Evolutionary conservation across 768 basidiomycete genomes (phyloP), one percentile per base, ranked within the genome.

Genomic region (Krasilnikovozyma curviuscula): DNA sequence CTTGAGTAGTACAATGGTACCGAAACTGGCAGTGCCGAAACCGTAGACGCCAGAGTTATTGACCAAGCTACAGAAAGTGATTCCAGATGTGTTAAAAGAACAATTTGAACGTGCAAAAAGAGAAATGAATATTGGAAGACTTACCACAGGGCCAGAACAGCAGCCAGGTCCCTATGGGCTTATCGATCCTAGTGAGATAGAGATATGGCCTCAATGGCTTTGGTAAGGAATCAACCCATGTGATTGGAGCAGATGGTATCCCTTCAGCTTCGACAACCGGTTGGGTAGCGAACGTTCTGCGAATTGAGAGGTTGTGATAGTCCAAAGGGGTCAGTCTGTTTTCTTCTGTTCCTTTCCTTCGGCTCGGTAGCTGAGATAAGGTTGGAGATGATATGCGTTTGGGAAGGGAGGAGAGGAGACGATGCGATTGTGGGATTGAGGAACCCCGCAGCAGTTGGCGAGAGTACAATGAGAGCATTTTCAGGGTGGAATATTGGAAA

Each of bases 1-100:
- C 74, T 67, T 40, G 84, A 68, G 59, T 86, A 91, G 16, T 73
- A 77, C 46, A 85, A 60, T 14, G 84, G 81, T 0, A 70, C 73
- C 2, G 74, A 71, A 39, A 72, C 68, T 0, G 86, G 81, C 5
- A 73, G 68, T 19, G 78, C 69, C 7, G 76, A 66, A 10, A 83
- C 78, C 57, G 88, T 89, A 2, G 83, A 77, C 0, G 86, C 86
- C 83, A 98, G 91, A 7, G 85, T 83, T 59, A 98, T 93, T 9
- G 86, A 85, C 93, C 93, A 98, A 7, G 88, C 93, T 98, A 55
- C 12, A 19, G 19, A 37, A 18, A 41, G 24, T 5, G 19, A 44
- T 3, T 10, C 14, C 18, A 34, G 13, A 13, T 24, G 28, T 5
- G 21, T 10, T 3, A 29, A 44, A 44, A 16, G 32, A 44, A 16